phyloP scores from a whole-genome alignment of 176 grass and related monocot genomes.

The Carex scoparia region DNA sequence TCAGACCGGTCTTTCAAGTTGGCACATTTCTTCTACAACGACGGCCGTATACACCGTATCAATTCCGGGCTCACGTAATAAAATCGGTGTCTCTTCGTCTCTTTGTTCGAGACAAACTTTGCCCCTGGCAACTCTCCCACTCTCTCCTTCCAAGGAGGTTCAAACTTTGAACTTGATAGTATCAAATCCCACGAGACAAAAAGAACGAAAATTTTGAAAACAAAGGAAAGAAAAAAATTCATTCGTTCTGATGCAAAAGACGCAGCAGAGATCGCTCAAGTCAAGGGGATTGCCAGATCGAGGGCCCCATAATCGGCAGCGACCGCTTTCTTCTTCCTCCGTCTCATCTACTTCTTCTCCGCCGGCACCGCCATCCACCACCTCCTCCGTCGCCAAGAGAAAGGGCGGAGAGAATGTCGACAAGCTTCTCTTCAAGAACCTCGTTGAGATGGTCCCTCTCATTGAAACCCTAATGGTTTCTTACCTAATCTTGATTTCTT shows the following conservation, averaged over 20 bases:
- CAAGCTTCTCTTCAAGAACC: constrained; percentile 47
- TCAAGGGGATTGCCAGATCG: constrained; percentile 13
- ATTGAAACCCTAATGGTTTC: constrained; percentile 43
- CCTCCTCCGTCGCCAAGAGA: not conserved
- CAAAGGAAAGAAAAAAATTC: not conserved
- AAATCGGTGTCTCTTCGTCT: not conserved
- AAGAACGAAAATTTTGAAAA: not conserved
- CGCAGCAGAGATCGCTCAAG: constrained; percentile 12
- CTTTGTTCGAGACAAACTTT: constrained; percentile 15
- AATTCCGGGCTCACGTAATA: not conserved
- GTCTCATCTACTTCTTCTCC: constrained; percentile 1
- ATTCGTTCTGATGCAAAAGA: constrained; percentile 2
- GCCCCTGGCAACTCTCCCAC: constrained; percentile 3
- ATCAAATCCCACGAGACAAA: not conserved
- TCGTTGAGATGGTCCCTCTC: constrained; percentile 51
- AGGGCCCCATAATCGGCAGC: not conserved
- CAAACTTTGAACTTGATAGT: not conserved
- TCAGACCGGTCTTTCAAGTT: not conserved
- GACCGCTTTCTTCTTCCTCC: constrained; percentile 23
- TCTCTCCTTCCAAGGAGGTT: not conserved
- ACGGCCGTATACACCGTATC: not conserved
- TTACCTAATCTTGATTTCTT: not conserved
- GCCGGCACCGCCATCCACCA: not conserved
- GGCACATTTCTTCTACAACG: not conserved
- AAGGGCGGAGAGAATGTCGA: constrained; percentile 38